Base-by-base conservation (phyloP, 805 yeast genomes). In the Sungouiella blattae region DNA sequence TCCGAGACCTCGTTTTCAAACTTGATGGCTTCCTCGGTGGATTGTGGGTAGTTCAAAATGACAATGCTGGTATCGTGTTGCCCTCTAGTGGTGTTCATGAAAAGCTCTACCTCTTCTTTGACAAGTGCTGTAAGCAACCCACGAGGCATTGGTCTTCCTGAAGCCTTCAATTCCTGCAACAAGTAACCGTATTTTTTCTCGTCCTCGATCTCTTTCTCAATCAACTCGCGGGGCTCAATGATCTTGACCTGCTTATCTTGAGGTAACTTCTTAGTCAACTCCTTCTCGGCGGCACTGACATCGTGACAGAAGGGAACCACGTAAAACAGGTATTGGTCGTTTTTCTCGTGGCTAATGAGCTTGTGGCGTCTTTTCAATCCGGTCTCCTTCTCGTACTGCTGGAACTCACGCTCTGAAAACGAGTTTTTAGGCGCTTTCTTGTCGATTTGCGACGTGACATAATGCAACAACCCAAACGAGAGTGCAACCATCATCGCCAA, bases 1-100 rank as follows among this genome's bases (percentile, higher is more conserved):
- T 71, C 69, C 2, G 80, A 71, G 18, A 83, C 68, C 39, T 82
- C 86, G 46, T 78, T 83, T 53, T 84, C 93, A 43, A 84, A 84
- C 48, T 75, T 78, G 35, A 80, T 74, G 3, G 87, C 83, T 41
- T 83, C 89, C 32, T 74, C 74, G 26, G 84, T 70, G 16, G 68
- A 65, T 32, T 66, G 69, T 3, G 91, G 89, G 51, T 75, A 83
- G 48, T 80, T 75, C 18, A 73, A 50, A 32, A 83, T 54, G 0
- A 80, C 45, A 24, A 78, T 74, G 26, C 64, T 62, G 20, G 77
- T 73, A 21, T 70, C 64, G 15, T 64, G 49, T 15, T 67, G 66
- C 3, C 71, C 60, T 18, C 47, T 50, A 9, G 65, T 46, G 1
- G 72, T 67, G 39, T 63, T 67, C 40, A 60, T 35, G 33, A 50